A percentile compares a stretch with the other conserved stretches of the same genome.
Conservation (phyloP, 352 stramenopile genomes). For the Phytophthora sojae region DNA sequence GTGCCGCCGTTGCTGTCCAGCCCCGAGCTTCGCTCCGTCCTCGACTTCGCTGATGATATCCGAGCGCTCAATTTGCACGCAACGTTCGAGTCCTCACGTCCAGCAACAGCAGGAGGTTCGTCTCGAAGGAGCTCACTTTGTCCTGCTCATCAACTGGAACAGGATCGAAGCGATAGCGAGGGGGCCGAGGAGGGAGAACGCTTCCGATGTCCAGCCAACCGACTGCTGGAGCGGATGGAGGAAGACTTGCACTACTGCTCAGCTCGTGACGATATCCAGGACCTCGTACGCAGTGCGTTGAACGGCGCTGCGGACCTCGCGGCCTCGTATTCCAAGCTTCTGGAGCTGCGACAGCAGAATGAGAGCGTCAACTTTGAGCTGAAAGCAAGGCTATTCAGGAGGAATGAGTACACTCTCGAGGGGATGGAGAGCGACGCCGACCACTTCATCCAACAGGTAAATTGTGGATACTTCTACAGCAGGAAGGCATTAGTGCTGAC, state of each 20-base stretch:
- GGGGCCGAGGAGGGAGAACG: slow-evolving; percentile 13
- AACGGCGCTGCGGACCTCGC: slow-evolving; percentile 36
- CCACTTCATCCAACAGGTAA: slow-evolving; percentile 53
- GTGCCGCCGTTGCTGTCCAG: slow-evolving; percentile 50
- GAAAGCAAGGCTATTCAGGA: slow-evolving; percentile 50
- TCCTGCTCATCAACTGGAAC: background rate
- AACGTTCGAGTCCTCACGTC: background rate
- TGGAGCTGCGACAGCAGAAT: slow-evolving; percentile 51
- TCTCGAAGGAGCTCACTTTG: background rate
- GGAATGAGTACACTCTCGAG: slow-evolving; percentile 50
- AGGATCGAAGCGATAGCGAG: background rate
- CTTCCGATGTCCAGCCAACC: slow-evolving; percentile 13
- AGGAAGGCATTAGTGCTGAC: background rate
- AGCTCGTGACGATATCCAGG: slow-evolving; percentile 48
- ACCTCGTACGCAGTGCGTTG: slow-evolving; percentile 40
- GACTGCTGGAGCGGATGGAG: slow-evolving; percentile 47
- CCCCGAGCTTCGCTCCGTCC: slow-evolving; percentile 48
- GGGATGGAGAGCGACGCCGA: slow-evolving; percentile 50
- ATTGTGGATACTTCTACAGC: background rate
- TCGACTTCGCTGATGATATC: slow-evolving; percentile 64
- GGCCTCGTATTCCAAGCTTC: slow-evolving; percentile 40
- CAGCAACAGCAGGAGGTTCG: background rate
- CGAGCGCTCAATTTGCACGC: slow-evolving; percentile 37
- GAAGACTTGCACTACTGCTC: slow-evolving; percentile 44
- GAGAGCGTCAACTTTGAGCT: slow-evolving; percentile 57